Percentiles rank a stretch among this genome's conserved stretches.
Evolutionary conservation across 192 early-diverging fungal genomes (phyloP).

Genomic region (Coemansia sp.): DNA sequence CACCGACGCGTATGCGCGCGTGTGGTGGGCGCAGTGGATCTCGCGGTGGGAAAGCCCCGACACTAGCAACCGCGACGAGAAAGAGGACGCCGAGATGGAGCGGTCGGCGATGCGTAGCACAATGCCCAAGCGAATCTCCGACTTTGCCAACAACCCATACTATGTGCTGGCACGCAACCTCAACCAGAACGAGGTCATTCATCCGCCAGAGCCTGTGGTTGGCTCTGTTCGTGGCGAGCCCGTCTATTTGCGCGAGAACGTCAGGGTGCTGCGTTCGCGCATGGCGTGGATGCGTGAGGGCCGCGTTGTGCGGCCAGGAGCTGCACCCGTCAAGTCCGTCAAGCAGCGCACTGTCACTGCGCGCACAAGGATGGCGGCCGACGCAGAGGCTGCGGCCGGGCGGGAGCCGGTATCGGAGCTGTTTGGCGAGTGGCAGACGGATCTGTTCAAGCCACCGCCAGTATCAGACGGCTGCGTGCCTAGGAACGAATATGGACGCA

Average conservation of each 20-base stretch:
- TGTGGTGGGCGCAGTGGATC: conserved; percentile 53
- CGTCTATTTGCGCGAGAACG: conserved; percentile 78
- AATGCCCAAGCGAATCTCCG: conserved; percentile 79
- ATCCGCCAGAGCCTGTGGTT: conserved; percentile 71
- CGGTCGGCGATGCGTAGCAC: conserved; percentile 52
- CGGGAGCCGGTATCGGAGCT: conserved; percentile 26
- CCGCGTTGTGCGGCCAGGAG: conserved; percentile 17
- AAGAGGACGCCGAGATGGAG: conserved; percentile 60
- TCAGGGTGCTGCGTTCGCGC: conserved; percentile 62
- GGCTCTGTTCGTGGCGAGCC: conserved; percentile 75
- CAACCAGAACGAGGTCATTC: conserved; percentile 75
- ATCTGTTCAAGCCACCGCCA: conserved; percentile 61
- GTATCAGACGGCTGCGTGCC: conserved; percentile 78
- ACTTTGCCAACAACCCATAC: conserved; percentile 82
- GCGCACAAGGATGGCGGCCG: conserved; percentile 15
- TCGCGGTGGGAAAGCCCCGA: conserved; percentile 25
- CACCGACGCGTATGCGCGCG: conserved; percentile 19
- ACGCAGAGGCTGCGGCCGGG: conserved; percentile 19
- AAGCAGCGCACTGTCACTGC: conserved; percentile 19
- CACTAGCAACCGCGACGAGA: conserved; percentile 19
- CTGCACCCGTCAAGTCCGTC: conserved; percentile 45
- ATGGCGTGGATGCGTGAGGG: conserved; percentile 68
- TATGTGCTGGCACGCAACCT: conserved; percentile 81
- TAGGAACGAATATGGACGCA: conserved; percentile 77
- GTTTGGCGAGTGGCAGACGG: conserved; percentile 92